These are phyloP conservation scores for Globisporangium uncinulatum DNA, from an alignment of 352 stramenopile species.

Conservation along the genomic window DNA sequence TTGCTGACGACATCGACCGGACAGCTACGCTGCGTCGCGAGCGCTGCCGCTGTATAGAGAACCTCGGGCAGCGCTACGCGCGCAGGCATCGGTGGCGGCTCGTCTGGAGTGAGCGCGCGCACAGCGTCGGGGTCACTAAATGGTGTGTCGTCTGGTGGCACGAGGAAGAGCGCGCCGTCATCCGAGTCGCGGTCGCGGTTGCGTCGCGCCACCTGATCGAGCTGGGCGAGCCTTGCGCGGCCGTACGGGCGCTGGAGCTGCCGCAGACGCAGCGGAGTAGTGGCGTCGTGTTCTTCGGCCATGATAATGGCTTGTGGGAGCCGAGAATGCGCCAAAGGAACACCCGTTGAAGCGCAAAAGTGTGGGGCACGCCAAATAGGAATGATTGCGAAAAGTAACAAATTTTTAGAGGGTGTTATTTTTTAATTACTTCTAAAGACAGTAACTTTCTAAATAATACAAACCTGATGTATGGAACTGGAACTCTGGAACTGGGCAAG, in stretches of 20 bases:
- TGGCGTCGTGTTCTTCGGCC: too few relatives aligned
- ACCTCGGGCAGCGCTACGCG: slow-evolving; percentile 26
- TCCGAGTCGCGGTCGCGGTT: neutral
- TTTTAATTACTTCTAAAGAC: too few relatives aligned
- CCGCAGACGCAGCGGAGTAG: too few relatives aligned
- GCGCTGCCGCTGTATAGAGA: slow-evolving; percentile 32
- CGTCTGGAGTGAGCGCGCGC: slow-evolving; percentile 33
- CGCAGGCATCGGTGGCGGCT: slow-evolving; percentile 29
- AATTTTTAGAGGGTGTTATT: too few relatives aligned
- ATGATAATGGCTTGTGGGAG: too few relatives aligned
- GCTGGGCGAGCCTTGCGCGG: neutral
- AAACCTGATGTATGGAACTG: too few relatives aligned
- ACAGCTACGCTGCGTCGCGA: slow-evolving; percentile 27
- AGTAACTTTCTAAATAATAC: too few relatives aligned
- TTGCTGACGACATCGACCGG: slow-evolving; percentile 18
- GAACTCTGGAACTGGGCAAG: too few relatives aligned
- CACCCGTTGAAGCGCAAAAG: too few relatives aligned
- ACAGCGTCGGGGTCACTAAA: slow-evolving; percentile 20
- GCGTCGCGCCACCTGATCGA: neutral
- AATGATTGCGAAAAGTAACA: too few relatives aligned
- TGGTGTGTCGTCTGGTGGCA: slow-evolving; percentile 38
- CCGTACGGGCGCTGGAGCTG: neutral
- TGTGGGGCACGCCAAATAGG: too few relatives aligned
- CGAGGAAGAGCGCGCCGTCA: slow-evolving; percentile 19
- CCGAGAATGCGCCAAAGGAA: too few relatives aligned